phyloP scores from a whole-genome alignment of 228 moss, liverwort and hornwort species.

The Sphagnum fallax region DNA sequence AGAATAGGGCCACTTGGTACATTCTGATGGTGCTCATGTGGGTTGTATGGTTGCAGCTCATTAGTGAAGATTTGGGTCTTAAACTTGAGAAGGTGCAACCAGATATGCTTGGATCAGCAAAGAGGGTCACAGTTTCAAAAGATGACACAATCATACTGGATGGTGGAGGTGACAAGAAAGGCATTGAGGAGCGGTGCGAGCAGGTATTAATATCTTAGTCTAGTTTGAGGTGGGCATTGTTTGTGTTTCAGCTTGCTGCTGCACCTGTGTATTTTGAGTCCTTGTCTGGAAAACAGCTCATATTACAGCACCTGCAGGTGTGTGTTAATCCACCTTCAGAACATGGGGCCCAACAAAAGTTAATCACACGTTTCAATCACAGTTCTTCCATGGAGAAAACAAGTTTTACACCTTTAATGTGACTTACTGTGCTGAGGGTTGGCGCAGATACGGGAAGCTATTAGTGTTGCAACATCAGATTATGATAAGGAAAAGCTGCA shows the following conservation, averaged over 20 bases:
- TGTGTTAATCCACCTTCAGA: background rate
- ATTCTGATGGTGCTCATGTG: background rate
- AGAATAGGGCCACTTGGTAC: background rate
- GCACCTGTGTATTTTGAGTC: too few relatives aligned
- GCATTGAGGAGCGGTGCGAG: conserved; percentile 73
- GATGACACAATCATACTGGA: conserved; percentile 91
- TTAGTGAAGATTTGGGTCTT: conserved; percentile 81
- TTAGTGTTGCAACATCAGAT: conserved; percentile 56
- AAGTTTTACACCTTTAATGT: background rate
- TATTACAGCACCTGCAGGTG: background rate
- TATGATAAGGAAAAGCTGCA: conserved; percentile 86
- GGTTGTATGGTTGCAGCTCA: conserved; percentile 36
- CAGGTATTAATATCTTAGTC: conserved; percentile 34
- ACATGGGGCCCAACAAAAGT: background rate
- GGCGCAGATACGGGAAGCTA: conserved; percentile 65
- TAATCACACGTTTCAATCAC: background rate
- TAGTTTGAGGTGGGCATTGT: background rate
- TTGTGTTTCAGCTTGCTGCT: background rate
- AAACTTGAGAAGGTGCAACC: conserved; percentile 67
- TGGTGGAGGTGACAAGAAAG: conserved; percentile 67
- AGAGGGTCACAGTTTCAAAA: conserved; percentile 86
- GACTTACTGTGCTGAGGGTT: background rate
- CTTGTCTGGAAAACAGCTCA: background rate
- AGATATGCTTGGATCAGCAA: conserved; percentile 77
- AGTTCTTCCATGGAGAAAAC: background rate